Base-by-base conservation (phyloP, 2,329 filamentous ascomycete species). In the Aspergillus piperis region DNA sequence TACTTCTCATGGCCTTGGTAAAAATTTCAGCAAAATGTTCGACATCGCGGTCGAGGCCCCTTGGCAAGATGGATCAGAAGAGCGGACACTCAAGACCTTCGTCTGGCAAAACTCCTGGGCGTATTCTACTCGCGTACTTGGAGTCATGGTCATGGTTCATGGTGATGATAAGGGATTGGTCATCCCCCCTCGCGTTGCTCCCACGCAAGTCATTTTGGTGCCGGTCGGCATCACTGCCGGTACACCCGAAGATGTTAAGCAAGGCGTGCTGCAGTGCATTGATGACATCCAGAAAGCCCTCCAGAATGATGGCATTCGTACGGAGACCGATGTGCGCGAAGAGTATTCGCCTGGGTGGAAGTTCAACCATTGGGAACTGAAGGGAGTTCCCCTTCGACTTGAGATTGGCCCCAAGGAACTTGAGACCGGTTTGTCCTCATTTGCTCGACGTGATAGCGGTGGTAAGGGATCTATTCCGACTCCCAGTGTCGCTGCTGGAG, bases 41-140 rank as follows among this genome's bases (percentile, higher is more conserved):
- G 90, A 95, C 77, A 97, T 99, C 75, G 96, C 90, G 0, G 92
- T 99, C 30, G 94, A 99, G 77, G 93, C 99, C 73, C 95, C 95
- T 23, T 49, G 87, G 85, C 52, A 87, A 36, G 30, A 36, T 36
- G 30, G 30, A 95, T 21, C 21, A 21, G 21, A 76, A 90, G 91
- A 79, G 90, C 90, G 66, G 84, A 88, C 68, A 88, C 92, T 71
- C 81, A 36, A 11, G 30, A 8, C 97, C 59, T 82, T 94, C 73
- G 93, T 98, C 60, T 98, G 94, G 93, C 95, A 99, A 78, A 99
- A 99, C 83, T 97, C 92, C 13, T 99, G 95, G 95, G 95, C 95
- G 79, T 86, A 99, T 62, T 98, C 94, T 1, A 99, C 95, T 57
- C 92, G 95, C 74, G 92, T 94, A 59, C 96, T 99, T 67, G 95